Conservation (phyloP, 805 yeast species). For the Tetrapisispora namnaoensis region DNA sequence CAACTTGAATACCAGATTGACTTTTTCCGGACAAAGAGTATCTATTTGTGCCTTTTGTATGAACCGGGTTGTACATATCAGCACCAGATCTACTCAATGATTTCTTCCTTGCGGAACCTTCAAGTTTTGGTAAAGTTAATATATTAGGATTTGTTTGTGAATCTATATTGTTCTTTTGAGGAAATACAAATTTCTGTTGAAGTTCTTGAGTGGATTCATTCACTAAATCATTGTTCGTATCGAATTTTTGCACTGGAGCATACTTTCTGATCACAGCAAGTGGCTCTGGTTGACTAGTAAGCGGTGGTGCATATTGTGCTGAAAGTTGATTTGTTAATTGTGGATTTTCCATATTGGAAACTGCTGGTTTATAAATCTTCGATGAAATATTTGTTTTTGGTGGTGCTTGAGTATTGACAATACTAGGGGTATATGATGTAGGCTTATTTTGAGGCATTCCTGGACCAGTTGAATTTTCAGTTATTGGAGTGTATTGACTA, state of each 20-base stretch:
- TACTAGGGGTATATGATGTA: not conserved
- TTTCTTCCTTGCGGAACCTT: not conserved
- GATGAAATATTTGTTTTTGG: not conserved
- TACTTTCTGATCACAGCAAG: not conserved
- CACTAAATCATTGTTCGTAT: not conserved
- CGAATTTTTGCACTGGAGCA: not conserved
- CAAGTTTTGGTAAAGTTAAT: not conserved
- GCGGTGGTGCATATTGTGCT: not conserved
- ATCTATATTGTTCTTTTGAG: not conserved
- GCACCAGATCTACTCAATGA: constrained; percentile 25
- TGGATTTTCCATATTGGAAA: not conserved
- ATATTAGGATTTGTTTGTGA: not conserved
- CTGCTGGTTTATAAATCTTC: not conserved
- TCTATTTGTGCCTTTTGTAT: constrained; percentile 24
- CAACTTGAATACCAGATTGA: constrained; percentile 8
- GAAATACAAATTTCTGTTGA: not conserved
- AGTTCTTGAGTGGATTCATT: not conserved
- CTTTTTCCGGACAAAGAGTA: constrained; percentile 32
- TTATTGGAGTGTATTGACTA: not conserved
- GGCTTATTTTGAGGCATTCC: not conserved
- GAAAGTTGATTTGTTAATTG: not conserved
- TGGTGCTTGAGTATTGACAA: not conserved
- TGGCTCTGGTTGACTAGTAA: not conserved
- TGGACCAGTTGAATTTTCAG: not conserved
- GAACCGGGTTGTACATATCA: constrained; percentile 25